Base-by-base conservation (phyloP, 148 eudicot species). In the Persicaria maculosa region DNA sequence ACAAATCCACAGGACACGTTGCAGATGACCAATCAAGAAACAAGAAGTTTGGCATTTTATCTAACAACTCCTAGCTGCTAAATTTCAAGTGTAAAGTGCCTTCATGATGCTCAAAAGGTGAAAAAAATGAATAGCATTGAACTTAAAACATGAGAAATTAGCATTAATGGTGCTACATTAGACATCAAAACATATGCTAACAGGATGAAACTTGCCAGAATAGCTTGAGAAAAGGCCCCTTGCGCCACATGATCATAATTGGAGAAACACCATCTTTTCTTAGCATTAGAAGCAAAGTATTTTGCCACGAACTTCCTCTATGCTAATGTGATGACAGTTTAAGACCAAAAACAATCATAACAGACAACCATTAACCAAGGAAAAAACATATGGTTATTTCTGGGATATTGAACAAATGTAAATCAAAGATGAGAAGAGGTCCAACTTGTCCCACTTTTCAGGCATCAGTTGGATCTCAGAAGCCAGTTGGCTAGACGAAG, bases 221-320 rank as follows among this genome's bases (percentile, higher is more conserved):
- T 70, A 20, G 76, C 15, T 68, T 57, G 84, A 50, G 79, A 62
- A 80, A 80, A 81, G 78, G 75, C 76, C 58, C 85, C 82, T 59
- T 48, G 79, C 5, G 83, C 84, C 48, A 61, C 54, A 74, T 53
- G 50, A 73, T 20, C 19, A 53, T 78, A 76, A 64, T 59, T 74
- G 40, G 87, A 86, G 73, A 84, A 67, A 65, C 91, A 88, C 80
- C 84, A 84, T 72, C 78, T 86, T 79, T 76, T 81, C 84, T 73
- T 82, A 14, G 82, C 87, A 54, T 54, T 2, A 65, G 80, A 76
- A 74, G 84, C 81, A 71, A 74, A 88, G 77, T 77, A 88, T 43
- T 77, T 62, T 44, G 72, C 75, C 48, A 84, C 82, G 74, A 88
- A 79, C 46, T 75, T 52, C 76, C 77, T 84, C 43, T 44, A 85